phyloP scores from a whole-genome alignment of 2,329 filamentous ascomycete genomes.

The Orbilia blumenaviensis region DNA sequence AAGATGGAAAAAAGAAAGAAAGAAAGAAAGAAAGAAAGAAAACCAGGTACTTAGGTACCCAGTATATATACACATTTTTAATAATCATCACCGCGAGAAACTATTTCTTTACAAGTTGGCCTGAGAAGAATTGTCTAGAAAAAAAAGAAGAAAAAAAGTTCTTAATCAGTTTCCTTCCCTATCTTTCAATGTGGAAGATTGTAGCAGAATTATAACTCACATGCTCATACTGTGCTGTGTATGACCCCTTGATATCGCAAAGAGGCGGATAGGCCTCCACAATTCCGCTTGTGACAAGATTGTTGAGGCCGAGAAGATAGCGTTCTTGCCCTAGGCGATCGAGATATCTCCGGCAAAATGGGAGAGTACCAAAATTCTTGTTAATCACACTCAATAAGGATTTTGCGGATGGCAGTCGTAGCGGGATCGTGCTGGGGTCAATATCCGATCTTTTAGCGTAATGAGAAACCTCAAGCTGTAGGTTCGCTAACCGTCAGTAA shows the following conservation, averaged over 20 bases:
- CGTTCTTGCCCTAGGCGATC: conserved; percentile 94
- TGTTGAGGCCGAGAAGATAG: conserved; percentile 89
- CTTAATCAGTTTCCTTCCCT: no score
- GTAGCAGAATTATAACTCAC: conserved; percentile 67
- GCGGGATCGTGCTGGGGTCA: conserved; percentile 73
- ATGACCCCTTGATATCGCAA: conserved; percentile 90
- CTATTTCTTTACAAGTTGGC: conserved; percentile 84
- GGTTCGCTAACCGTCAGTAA: background rate
- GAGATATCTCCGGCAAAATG: conserved; percentile 88
- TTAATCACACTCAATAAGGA: conserved; percentile 86
- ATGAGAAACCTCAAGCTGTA: conserved; percentile 80
- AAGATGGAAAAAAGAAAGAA: no score
- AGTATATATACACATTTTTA: conserved; percentile 62
- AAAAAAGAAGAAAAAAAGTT: background rate
- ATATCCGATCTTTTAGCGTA: conserved; percentile 77
- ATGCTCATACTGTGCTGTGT: conserved; percentile 94
- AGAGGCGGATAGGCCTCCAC: conserved; percentile 91
- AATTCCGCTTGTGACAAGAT: conserved; percentile 80
- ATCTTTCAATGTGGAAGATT: background rate
- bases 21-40: no score
- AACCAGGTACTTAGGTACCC: background rate
- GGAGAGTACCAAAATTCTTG: conserved; percentile 94
- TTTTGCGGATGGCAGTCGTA: conserved; percentile 83
- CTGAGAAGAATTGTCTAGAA: conserved; percentile 76
- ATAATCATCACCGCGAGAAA: conserved; percentile 86